These are phyloP conservation scores for Cercospora berteroae DNA, from an alignment of 2,329 filamentous ascomycete species.

Conservation along the genomic window DNA sequence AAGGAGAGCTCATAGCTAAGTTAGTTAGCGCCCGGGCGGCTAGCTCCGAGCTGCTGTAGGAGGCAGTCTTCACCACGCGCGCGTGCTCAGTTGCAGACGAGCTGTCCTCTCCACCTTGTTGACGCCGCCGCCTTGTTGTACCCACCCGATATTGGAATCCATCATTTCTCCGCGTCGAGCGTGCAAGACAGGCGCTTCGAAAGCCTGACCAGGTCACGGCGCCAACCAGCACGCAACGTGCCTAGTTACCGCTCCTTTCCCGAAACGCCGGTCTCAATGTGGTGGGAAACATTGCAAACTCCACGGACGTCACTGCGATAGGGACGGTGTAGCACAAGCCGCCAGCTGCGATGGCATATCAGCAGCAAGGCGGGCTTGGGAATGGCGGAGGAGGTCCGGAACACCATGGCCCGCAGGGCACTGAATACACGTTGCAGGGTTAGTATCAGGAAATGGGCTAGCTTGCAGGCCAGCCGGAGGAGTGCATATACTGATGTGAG, in stretches of 20 bases:
- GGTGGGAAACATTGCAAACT: conserved; percentile 2
- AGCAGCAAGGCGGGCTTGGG: conserved; percentile 63
- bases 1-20: background rate
- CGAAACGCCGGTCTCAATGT: conserved; percentile 15
- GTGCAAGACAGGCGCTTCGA: background rate
- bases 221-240: background rate
- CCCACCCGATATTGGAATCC: background rate
- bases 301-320: conserved; percentile 10
- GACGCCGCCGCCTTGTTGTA: background rate
- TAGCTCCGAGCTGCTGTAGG: background rate
- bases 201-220: background rate
- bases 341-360: conserved; percentile 61
- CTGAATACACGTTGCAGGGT: conserved; percentile 73
- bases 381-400: conserved; percentile 54
- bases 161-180: background rate
- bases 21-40: background rate
- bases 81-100: background rate
- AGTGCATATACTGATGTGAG: conserved; percentile 27
- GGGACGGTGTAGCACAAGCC: conserved; percentile 6
- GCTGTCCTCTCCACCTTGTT: background rate
- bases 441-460: conserved; percentile 36
- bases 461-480: background rate
- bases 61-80: background rate
- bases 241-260: conserved; percentile 12
- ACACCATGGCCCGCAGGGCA: conserved; percentile 56